phyloP scores from a whole-genome alignment of 2,329 filamentous ascomycete genomes.

The Pyrenophora tritici-repentis region DNA sequence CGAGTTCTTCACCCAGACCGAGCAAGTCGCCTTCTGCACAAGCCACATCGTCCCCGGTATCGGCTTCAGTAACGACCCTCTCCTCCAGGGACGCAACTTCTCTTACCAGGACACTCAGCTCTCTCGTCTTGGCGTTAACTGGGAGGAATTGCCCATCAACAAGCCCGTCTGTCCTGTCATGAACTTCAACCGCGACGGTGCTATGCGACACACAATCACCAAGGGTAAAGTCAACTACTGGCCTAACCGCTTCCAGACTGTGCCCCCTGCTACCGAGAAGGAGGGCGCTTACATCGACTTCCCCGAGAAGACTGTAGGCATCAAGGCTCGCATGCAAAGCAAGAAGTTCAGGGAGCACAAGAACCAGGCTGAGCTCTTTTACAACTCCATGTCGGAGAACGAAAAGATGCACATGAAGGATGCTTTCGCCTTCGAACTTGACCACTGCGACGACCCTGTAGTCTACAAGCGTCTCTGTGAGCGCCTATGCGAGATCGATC shows the following conservation, averaged over 20 bases:
- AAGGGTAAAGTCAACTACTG: slow-evolving; percentile 78
- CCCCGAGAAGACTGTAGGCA: slow-evolving; percentile 66
- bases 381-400: slow-evolving; percentile 71
- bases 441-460: slow-evolving; percentile 78
- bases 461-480: slow-evolving; percentile 74
- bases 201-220: slow-evolving; percentile 72
- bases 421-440: slow-evolving; percentile 72
- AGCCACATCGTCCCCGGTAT: slow-evolving; percentile 79
- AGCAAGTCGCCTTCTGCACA: slow-evolving; percentile 84
- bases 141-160: slow-evolving; percentile 78
- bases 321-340: slow-evolving; percentile 71
- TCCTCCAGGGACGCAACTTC: slow-evolving; percentile 74
- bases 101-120: slow-evolving; percentile 71
- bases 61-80: slow-evolving; percentile 75
- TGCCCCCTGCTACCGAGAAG: slow-evolving; percentile 64
- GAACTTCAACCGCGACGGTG: slow-evolving; percentile 77
- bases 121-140: slow-evolving; percentile 72
- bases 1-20: slow-evolving; percentile 81
- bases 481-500: slow-evolving; percentile 73
- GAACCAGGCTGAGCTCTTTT: slow-evolving; percentile 81
- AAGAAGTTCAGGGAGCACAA: slow-evolving; percentile 79
- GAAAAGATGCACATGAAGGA: slow-evolving; percentile 68
- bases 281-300: slow-evolving; percentile 74
- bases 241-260: slow-evolving; percentile 71
- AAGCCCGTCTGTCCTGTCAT: slow-evolving; percentile 74